Evolutionary conservation across 192 early-diverging fungal genomes (phyloP), one percentile per base, ranked within the genome.

Genomic region (Ambispora gerdemannii): DNA sequence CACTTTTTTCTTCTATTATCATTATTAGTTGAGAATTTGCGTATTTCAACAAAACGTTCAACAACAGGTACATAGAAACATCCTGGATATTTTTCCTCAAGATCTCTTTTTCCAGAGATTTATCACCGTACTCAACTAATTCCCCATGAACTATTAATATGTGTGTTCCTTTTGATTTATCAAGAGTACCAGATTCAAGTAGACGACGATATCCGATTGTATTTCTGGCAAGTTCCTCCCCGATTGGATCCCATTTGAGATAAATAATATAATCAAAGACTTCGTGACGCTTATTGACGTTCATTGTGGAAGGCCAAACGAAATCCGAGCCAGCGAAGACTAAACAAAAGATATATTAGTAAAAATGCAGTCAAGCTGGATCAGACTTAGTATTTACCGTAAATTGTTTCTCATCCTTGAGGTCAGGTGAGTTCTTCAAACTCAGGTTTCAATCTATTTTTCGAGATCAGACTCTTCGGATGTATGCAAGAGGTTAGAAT

Each of bases 371-470:
- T 60, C 24, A 60, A 32, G 19, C 3, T 60, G 19, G 3, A 32
- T 3, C 1, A 32, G 27, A 33, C 24, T 60, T 65, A 65, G 43
- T 65, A 65, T 17, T 2, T 65, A 49, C 63, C 3, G 11, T 65
- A 65, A 65, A 65, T 50, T 65, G 25, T 50, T 50, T 65, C 63
- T 65, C 43, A 49, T 65, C 38, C 38, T 65, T 65, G 20, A 65
- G 38, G 25, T 50, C 38, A 65, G 38, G 31, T 65, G 38, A 65
- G 27, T 65, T 17, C 38, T 65, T 50, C 43, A 65, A 65, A 65
- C 31, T 49, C 25, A 31, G 24, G 63, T 38, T 64, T 25, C n/a
- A 64, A 64, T 3, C 36, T 47, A 27, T 47, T 49, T 49, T 65
- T 65, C 63, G 25, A 66, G 43, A 51, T 31, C 47, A 65, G 63